Base-by-base conservation (phyloP, 352 stramenopile species). In the Globisporangium heterothallicum region DNA sequence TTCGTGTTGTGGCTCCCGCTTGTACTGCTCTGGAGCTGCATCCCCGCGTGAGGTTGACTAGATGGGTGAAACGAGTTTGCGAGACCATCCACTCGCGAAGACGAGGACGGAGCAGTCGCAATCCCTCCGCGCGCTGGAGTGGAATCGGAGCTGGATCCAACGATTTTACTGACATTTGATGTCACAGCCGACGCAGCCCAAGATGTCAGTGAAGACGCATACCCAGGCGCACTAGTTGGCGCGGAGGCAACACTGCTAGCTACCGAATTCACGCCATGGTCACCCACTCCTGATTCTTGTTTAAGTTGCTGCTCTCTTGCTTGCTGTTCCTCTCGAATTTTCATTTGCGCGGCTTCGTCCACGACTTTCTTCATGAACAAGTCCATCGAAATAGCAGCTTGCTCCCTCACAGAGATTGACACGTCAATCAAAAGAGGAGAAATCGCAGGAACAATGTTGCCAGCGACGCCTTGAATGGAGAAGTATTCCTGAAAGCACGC, bases 321-420 rank as follows among this genome's bases (percentile, higher is more conserved):
- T 38, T 92, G 77, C 41, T 73, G 38, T 43, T 83, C 81, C 32
- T 94, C 83, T 7, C 77, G 71, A 26, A 84, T 59, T 47, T 91
- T 92, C 77, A 94, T 91, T 48, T 88, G 63, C 4, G 57, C 71
- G n/a, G 72, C 74, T 63, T 91, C 84, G 30, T 86, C 69, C 57
- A 80, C 72, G 6, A 92, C 67, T 56, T 86, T 88, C 49, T 88
- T 88, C 72, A 91, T 89, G 49, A 92, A 92, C 49, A 82, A 53
- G 24, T 84, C 66, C 69, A 94, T 84, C 16, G 78, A 90, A 0
- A 64, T 53, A 42, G 83, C 68, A 21, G 84, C 84, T 59, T 94
- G 77, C 9, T 92, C 77, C 12, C 84, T 70, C 24, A 94, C 84
- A 34, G 75, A 84, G 27, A 86, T 63, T 0, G 84, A 94, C 6